Evolutionary conservation across 208 protist genomes (phyloP), one percentile per base, ranked within the genome.

Genomic region (Trypanosoma theileri): DNA sequence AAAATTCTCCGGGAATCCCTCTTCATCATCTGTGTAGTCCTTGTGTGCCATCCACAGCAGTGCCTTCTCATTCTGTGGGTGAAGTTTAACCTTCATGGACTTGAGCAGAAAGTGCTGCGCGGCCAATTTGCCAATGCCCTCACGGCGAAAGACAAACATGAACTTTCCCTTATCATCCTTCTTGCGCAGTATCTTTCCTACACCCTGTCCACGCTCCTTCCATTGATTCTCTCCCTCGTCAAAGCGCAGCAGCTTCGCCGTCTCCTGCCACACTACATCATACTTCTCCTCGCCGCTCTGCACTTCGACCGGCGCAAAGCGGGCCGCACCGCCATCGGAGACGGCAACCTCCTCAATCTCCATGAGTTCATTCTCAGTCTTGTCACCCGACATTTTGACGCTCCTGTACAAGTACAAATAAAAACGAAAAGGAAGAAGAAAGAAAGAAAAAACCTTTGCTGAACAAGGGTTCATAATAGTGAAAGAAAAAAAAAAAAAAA

Each of bases 221-320:
- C 93, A 97, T 70, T 79, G 64, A 65, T 97, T 97, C 75, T 96
- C 91, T 31, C 89, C 93, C 65, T 97, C 91, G 53, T 97, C 91
- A 64, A 97, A 97, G 59, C 93, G 91, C 40, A 93, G 73, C 21
- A 96, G 79, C 81, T 95, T 95, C 44, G 70, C 84, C 11, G 66
- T 69, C 52, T 86, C 69, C 68, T 92, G 73, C 80, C 82, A 97
- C 4, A 89, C 66, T 6, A 87, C 42, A 57, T 92, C 77, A 60
- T 84, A 94, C 59, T 88, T 80, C 60, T 97, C 91, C 73, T 95
- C 90, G 31, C 89, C 93, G 59, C 74, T 95, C 69, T 88, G 90
- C 50, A 93, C 79, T 2, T 95, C 87, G 0, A 96, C 84, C 9
- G 85, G 73, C 26, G 86, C 84, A 44, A 97, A 89, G 55, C 78